A percentile compares a stretch with the other conserved stretches of the same genome.
Evolutionary conservation across 192 early-diverging fungal genomes (phyloP).

Genomic region (Podila epicladia): DNA sequence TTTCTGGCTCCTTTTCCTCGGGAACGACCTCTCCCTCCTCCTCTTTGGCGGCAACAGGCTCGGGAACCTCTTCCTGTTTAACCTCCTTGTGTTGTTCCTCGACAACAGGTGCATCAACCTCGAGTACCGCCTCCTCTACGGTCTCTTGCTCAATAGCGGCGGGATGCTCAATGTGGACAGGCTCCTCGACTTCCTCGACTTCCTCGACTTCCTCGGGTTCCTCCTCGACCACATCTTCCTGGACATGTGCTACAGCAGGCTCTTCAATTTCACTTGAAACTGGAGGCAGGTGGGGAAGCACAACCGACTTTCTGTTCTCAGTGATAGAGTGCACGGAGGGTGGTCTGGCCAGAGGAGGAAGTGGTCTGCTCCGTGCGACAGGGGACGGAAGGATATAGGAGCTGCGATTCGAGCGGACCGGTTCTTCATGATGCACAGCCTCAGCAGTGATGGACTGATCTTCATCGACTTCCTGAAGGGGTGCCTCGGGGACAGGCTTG

Average conservation of each 20-base stretch:
- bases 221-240: not conserved
- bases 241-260: not conserved
- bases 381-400: conserved; percentile 43
- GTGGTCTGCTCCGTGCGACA: conserved; percentile 25
- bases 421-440: not conserved
- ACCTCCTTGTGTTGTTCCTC: not conserved
- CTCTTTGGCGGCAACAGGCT: not conserved
- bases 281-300: conserved; percentile 14
- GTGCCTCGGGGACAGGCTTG: conserved; percentile 37
- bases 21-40: conserved; percentile 7
- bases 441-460: not conserved
- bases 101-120: not conserved
- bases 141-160: conserved; percentile 7
- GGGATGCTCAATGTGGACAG: not conserved
- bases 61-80: conserved; percentile 12
- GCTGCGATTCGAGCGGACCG: conserved; percentile 22
- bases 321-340: conserved; percentile 42
- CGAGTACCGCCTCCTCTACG: not conserved
- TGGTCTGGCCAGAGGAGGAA: conserved; percentile 49
- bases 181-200: conserved; percentile 2
- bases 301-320: conserved; percentile 22
- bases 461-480: conserved; percentile 21
- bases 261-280: conserved; percentile 21
- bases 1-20: conserved; percentile 44
- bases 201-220: conserved; percentile 8